Evolutionary conservation across 2,329 filamentous ascomycete species (phyloP).

Genomic region (Ceratocystis albifundus): DNA sequence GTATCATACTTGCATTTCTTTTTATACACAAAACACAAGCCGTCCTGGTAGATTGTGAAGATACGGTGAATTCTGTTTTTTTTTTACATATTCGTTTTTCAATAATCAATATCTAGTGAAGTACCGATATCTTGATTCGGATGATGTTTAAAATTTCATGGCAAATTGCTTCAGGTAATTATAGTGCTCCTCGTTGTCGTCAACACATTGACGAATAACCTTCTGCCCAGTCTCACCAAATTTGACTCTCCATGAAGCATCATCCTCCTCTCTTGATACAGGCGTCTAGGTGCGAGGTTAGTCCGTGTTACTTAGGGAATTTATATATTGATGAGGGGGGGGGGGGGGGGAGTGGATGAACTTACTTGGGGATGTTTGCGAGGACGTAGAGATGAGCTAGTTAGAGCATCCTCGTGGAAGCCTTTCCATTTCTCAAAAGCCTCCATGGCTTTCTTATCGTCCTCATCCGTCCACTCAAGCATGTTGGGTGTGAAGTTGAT

Average conservation of each 20-base stretch:
- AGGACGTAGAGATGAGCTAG: slow-evolving; percentile 64
- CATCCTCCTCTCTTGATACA: slow-evolving; percentile 53
- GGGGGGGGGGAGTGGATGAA: background rate
- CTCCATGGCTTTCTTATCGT: slow-evolving; percentile 58
- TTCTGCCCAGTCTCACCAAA: slow-evolving; percentile 60
- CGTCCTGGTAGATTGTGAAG: background rate
- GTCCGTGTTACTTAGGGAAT: slow-evolving; percentile 13
- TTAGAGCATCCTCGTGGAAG: slow-evolving; percentile 89
- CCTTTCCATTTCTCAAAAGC: slow-evolving; percentile 95
- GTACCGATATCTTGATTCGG: background rate
- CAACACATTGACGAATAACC: slow-evolving; percentile 57
- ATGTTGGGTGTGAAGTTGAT: slow-evolving; percentile 65
- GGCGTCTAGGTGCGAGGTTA: slow-evolving; percentile 38
- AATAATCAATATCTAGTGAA: background rate
- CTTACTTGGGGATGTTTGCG: slow-evolving; percentile 52
- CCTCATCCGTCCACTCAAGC: slow-evolving; percentile 72
- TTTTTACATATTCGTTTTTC: background rate
- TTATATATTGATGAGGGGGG: background rate
- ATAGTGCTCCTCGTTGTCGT: slow-evolving; percentile 62
- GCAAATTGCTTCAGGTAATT: slow-evolving; percentile 73
- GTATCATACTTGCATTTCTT: slow-evolving; percentile 20
- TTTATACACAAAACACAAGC: background rate
- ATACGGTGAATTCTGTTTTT: background rate
- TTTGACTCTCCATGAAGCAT: slow-evolving; percentile 61
- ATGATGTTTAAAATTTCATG: slow-evolving; percentile 41